Conservation (phyloP, 495 filamentous ascomycete genomes). For the Schizothecium vesticola region DNA sequence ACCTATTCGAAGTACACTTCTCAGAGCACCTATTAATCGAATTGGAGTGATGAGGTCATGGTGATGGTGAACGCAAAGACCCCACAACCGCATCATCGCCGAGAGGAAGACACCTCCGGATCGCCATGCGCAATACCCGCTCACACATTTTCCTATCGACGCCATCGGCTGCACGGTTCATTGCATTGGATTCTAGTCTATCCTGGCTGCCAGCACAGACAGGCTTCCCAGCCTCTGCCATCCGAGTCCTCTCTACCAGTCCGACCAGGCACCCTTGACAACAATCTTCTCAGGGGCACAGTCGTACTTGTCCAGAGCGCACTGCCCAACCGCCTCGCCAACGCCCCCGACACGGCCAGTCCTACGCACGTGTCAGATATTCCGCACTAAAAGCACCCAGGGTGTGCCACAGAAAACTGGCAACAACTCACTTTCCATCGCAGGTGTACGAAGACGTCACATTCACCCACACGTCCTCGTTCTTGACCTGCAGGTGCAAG, state of each 20-base stretch:
- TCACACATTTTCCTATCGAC: background rate
- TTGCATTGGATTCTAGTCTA: background rate
- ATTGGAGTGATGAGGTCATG: background rate
- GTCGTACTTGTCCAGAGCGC: conserved; percentile 5
- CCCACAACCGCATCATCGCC: background rate
- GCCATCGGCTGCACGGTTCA: background rate
- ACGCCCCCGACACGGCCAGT: conserved; percentile 3
- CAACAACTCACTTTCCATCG: conserved; percentile 8
- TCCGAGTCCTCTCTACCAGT: background rate
- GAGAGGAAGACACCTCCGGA: background rate
- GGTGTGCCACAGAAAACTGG: background rate
- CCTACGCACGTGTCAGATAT: background rate
- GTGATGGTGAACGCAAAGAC: background rate
- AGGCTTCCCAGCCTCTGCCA: background rate
- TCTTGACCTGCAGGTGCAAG: conserved; percentile 7
- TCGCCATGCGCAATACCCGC: background rate
- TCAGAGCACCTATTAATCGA: background rate
- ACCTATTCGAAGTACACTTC: background rate
- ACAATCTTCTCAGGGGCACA: conserved; percentile 4
- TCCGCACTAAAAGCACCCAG: background rate
- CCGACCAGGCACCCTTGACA: background rate
- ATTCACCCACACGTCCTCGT: conserved; percentile 8
- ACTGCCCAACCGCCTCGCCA: background rate
- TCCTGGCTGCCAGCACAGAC: background rate
- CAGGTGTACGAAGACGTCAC: conserved; percentile 7